These are phyloP conservation scores for Coniochaeta pulveracea DNA, from an alignment of 2,329 filamentous ascomycete species.

Conservation along the genomic window DNA sequence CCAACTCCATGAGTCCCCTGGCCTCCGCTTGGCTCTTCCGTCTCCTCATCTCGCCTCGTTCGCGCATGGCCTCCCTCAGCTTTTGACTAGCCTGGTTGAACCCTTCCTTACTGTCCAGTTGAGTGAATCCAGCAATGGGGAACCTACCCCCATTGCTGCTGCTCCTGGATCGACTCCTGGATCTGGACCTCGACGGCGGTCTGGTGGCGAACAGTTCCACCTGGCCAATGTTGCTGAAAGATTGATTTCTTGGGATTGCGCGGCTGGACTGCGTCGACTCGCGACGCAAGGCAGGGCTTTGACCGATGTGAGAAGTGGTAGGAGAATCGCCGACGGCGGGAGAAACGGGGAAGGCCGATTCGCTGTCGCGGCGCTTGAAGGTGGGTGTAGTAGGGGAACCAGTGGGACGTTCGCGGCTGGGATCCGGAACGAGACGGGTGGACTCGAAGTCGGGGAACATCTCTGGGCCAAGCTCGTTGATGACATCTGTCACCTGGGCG, in stretches of 20 bases:
- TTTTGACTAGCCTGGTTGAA: slow-evolving; percentile 76
- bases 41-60: slow-evolving; percentile 54
- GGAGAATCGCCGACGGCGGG: slow-evolving; percentile 7
- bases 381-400: slow-evolving; percentile 15
- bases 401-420: slow-evolving; percentile 25
- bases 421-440: slow-evolving; percentile 54
- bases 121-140: slow-evolving; percentile 58
- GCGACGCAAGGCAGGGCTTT: slow-evolving; percentile 29
- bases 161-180: slow-evolving; percentile 57
- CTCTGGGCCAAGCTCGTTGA: slow-evolving; percentile 91
- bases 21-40: slow-evolving; percentile 32
- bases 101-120: slow-evolving; percentile 53
- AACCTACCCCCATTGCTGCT: slow-evolving; percentile 50
- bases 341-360: slow-evolving; percentile 25
- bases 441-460: slow-evolving; percentile 95
- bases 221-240: slow-evolving; percentile 78
- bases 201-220: slow-evolving; percentile 86
- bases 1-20: slow-evolving; percentile 23
- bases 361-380: slow-evolving; percentile 33
- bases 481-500: slow-evolving; percentile 74
- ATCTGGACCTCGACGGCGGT: slow-evolving; percentile 70
- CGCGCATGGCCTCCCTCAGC: slow-evolving; percentile 75
- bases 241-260: slow-evolving; percentile 72
- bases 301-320: no score
- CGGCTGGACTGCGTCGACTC: slow-evolving; percentile 43